These are phyloP conservation scores for Chlorociboria aeruginascens DNA, from an alignment of 495 filamentous ascomycete species.

Conservation along the genomic window DNA sequence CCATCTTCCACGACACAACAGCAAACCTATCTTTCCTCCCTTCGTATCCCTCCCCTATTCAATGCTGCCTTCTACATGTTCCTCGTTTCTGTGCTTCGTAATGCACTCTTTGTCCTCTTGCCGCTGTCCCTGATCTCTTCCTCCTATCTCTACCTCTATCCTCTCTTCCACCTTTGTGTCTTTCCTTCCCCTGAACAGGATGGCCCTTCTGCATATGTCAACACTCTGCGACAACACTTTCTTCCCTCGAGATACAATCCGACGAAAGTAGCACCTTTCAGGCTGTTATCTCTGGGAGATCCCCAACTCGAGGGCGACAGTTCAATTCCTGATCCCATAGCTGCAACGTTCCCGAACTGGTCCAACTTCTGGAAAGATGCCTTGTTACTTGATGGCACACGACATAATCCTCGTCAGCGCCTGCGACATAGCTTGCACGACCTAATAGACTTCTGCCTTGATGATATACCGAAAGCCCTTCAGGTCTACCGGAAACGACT, in stretches of 20 bases:
- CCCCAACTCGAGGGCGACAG: slow-evolving; percentile 93
- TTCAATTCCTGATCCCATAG: slow-evolving; percentile 51
- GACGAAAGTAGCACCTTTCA: slow-evolving; percentile 58
- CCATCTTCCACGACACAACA: too few species aligned
- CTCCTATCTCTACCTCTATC: slow-evolving; percentile 80
- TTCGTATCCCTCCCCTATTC: neutral
- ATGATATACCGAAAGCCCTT: slow-evolving; percentile 53
- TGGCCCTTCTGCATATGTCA: slow-evolving; percentile 25
- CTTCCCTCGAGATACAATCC: slow-evolving; percentile 9
- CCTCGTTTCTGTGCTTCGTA: slow-evolving; percentile 45
- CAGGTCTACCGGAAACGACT: slow-evolving; percentile 61
- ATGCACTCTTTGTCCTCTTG: slow-evolving; percentile 50
- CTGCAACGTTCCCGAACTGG: slow-evolving; percentile 48
- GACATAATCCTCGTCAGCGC: slow-evolving; percentile 19
- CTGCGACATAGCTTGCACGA: slow-evolving; percentile 25
- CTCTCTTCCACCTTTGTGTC: slow-evolving; percentile 62
- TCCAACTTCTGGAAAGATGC: slow-evolving; percentile 38
- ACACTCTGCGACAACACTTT: slow-evolving; percentile 24
- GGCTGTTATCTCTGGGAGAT: slow-evolving; percentile 83
- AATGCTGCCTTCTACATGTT: slow-evolving; percentile 31
- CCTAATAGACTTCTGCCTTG: slow-evolving; percentile 38
- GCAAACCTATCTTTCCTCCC: neutral
- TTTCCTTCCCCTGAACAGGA: slow-evolving; percentile 50
- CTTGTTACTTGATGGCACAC: slow-evolving; percentile 26
- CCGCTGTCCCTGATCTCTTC: slow-evolving; percentile 59